Evolutionary conservation across 2,329 filamentous ascomycete species (phyloP).

Genomic region (Trichoderma endophyticum): DNA sequence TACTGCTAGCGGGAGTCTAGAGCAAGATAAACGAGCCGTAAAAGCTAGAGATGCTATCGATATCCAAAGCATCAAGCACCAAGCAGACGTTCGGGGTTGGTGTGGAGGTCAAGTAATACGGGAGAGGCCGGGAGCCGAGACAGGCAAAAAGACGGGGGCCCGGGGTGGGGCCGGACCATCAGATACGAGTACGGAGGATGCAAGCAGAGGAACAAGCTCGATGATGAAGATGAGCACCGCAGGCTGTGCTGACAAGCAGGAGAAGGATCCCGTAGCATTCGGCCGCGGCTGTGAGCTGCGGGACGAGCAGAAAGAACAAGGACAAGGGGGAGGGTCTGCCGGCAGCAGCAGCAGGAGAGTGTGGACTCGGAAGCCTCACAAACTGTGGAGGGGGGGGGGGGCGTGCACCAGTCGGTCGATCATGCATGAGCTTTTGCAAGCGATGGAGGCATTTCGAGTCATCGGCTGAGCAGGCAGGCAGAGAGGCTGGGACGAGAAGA

Average conservation of each 20-base stretch:
- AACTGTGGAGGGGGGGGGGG: background rate
- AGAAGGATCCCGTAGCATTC: background rate
- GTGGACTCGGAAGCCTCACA: background rate
- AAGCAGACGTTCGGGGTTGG: background rate
- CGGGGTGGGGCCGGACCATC: slow-evolving; percentile 2
- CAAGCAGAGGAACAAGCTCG: background rate
- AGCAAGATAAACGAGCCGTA: background rate
- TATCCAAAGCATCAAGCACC: background rate
- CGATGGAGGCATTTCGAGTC: slow-evolving; percentile 2
- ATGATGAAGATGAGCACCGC: background rate
- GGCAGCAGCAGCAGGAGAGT: background rate
- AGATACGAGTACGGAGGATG: background rate
- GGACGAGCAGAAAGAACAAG: background rate
- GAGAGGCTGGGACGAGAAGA: background rate
- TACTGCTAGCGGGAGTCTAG: background rate
- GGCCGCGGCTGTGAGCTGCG: slow-evolving; percentile 5
- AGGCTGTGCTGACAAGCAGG: background rate
- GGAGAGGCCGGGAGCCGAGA: slow-evolving; percentile 16
- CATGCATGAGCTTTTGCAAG: background rate
- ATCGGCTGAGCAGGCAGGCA: background rate
- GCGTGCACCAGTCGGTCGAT: background rate
- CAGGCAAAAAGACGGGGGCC: slow-evolving; percentile 11
- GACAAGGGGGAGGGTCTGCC: background rate
- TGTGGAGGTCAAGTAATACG: background rate
- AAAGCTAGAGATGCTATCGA: background rate